Percentiles rank a stretch among this genome's conserved stretches.
phyloP scores from a whole-genome alignment of 768 basidiomycete genomes.

The Tricholoma matsutake region DNA sequence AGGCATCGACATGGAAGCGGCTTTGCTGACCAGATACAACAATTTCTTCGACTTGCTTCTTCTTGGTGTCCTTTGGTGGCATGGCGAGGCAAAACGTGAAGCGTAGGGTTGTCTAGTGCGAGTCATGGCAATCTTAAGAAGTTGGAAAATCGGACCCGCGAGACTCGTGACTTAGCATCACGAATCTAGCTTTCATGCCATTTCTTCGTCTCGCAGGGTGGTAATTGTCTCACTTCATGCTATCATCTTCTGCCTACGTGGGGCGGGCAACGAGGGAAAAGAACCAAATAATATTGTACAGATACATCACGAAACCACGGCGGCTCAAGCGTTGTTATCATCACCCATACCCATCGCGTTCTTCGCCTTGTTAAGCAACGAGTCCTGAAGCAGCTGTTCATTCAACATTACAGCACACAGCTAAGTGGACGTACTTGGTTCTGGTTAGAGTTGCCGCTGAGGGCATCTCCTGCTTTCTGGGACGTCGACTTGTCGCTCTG shows the following conservation, averaged over 20 bases:
- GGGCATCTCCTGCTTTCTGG: constrained; percentile 46
- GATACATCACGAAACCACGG: not conserved
- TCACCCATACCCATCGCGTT: constrained; percentile 45
- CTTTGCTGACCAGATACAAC: constrained; percentile 45
- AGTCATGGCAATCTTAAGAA: not conserved
- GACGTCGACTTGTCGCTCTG: constrained; percentile 50
- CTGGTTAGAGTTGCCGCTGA: constrained; percentile 47
- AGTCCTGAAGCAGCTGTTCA: constrained; percentile 24
- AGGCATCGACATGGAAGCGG: constrained; percentile 47
- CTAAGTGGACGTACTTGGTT: constrained; percentile 30
- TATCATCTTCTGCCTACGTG: too few species aligned
- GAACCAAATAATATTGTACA: not conserved
- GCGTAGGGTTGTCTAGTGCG: not conserved
- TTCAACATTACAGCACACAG: not conserved
- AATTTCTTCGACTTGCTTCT: constrained; percentile 17
- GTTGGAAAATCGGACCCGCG: not conserved
- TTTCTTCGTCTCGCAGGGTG: too few species aligned
- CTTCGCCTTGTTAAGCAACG: constrained; percentile 50
- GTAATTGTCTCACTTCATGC: too few species aligned
- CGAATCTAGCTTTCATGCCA: not conserved
- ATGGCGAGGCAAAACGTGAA: not conserved
- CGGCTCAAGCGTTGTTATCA: constrained; percentile 7
- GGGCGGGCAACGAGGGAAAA: too few species aligned
- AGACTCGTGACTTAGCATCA: not conserved
- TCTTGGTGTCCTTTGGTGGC: constrained; percentile 14